A percentile compares a stretch with the other conserved stretches of the same genome.
Conservation (phyloP, 78 protist genomes). For the Guillardia theta region DNA sequence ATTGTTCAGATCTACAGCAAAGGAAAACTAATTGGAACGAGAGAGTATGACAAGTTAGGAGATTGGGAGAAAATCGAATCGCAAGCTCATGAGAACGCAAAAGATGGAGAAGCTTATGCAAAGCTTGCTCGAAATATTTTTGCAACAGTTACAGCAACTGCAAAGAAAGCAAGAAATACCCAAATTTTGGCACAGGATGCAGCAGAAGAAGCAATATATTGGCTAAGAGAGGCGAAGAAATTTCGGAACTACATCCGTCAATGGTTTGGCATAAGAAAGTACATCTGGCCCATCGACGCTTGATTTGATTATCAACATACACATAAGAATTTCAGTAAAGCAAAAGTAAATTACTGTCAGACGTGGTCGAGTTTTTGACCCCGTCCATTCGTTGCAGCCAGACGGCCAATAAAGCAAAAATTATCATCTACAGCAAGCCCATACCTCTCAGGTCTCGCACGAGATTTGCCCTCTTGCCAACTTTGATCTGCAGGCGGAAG, state of each 20-base stretch:
- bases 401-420: too few species aligned
- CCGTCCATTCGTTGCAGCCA: too few species aligned
- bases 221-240: background rate
- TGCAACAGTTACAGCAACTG: background rate
- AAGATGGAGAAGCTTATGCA: background rate
- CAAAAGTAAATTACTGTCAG: too few species aligned
- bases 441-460: too few species aligned
- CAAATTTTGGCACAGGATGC: background rate
- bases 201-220: background rate
- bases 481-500: too few species aligned
- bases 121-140: background rate
- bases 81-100: background rate
- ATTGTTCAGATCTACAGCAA: background rate
- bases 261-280: background rate
- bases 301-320: too few species aligned
- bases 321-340: too few species aligned
- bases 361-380: too few species aligned
- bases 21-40: background rate
- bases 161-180: background rate
- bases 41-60: background rate
- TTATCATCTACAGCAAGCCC: too few species aligned
- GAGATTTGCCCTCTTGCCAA: too few species aligned
- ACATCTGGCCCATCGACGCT: background rate
- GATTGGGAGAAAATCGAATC: background rate
- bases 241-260: background rate